Percentiles rank a stretch among this genome's conserved stretches.
phyloP scores from a whole-genome alignment of 306 rosid genomes.

The Prosopis cineraria region DNA sequence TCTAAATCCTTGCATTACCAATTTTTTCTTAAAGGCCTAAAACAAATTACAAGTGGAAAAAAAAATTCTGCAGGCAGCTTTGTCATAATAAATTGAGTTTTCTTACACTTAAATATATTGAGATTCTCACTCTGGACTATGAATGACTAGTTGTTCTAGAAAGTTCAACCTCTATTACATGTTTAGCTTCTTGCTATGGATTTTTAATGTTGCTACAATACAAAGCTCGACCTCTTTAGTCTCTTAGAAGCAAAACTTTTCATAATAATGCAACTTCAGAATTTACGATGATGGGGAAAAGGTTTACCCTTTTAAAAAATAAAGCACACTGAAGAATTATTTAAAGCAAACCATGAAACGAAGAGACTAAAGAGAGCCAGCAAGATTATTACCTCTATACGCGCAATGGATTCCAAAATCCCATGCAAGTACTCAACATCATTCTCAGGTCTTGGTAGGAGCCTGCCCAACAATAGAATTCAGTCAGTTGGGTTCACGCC shows the following conservation, averaged over 20 bases:
- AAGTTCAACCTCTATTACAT: background rate
- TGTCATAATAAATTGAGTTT: background rate
- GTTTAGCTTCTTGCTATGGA: background rate
- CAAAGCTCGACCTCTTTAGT: background rate
- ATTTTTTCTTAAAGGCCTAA: background rate
- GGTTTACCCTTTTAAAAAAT: background rate
- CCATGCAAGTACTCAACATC: constrained; percentile 82
- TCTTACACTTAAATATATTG: background rate
- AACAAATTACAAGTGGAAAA: background rate
- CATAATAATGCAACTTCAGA: background rate
- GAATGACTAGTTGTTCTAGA: background rate
- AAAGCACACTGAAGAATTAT: background rate
- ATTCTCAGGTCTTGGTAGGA: constrained; percentile 82
- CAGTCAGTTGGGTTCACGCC: constrained; percentile 16
- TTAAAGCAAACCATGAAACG: background rate
- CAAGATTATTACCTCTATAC: constrained; percentile 69
- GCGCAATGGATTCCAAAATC: constrained; percentile 88
- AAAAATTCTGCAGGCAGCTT: background rate
- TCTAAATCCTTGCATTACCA: background rate
- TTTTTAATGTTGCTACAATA: background rate
- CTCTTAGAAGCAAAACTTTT: background rate
- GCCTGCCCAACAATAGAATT: constrained; percentile 49
- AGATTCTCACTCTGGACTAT: background rate
- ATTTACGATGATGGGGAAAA: background rate
- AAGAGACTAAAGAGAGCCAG: background rate